Conservation (phyloP, 305 asterid species). For the Fraxinus platypoda region DNA sequence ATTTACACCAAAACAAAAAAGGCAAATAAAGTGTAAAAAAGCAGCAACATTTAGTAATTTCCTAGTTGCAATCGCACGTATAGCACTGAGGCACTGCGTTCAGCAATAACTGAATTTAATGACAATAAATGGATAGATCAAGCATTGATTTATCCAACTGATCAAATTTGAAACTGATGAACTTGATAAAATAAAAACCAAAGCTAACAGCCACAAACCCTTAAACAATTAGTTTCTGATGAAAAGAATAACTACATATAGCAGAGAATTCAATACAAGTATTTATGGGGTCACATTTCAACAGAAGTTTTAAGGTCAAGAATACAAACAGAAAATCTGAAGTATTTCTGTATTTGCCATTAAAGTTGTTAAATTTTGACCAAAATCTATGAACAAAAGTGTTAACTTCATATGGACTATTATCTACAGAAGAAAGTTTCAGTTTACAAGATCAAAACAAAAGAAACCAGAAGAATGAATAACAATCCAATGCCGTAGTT, state of each 20-base stretch:
- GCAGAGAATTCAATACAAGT: background rate
- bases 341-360: background rate
- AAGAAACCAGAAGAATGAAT: slow-evolving; percentile 6
- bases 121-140: background rate
- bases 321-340: background rate
- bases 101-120: background rate
- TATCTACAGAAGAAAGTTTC: slow-evolving; percentile 3
- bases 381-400: background rate
- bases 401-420: slow-evolving; percentile 3
- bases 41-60: slow-evolving; percentile 14
- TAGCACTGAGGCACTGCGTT: background rate
- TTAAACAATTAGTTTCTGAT: background rate
- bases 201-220: background rate
- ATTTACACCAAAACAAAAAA: background rate
- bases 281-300: background rate
- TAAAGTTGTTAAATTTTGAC: background rate
- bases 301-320: slow-evolving; percentile 2
- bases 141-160: background rate
- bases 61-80: background rate
- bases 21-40: background rate
- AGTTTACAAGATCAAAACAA: slow-evolving; percentile 9
- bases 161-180: slow-evolving; percentile 10
- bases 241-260: background rate
- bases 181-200: background rate
- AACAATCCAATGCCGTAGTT: slow-evolving; percentile 10